A percentile compares a stretch with the other conserved stretches of the same genome.
phyloP scores from a whole-genome alignment of 495 filamentous ascomycete species.

The Aspergillus egyptiacus region DNA sequence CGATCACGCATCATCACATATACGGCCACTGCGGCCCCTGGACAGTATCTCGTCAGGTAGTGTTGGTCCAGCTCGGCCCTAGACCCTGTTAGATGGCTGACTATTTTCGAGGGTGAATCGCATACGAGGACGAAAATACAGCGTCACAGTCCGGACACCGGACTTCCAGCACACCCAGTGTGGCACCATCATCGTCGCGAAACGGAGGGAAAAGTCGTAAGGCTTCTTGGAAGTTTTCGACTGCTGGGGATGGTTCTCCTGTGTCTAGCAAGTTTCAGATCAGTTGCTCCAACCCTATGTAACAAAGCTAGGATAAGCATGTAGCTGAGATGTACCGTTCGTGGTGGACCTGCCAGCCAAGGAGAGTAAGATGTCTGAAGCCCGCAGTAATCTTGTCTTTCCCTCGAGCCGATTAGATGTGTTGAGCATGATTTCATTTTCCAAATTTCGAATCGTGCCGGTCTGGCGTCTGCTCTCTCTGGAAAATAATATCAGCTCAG shows the following conservation, averaged over 20 bases:
- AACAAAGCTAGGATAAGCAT: no score
- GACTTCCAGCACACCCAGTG: slow-evolving; percentile 20
- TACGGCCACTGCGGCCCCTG: slow-evolving; percentile 24
- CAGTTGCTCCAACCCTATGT: no score
- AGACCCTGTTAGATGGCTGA: not conserved
- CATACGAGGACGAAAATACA: slow-evolving; percentile 24
- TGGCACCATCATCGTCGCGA: slow-evolving; percentile 23
- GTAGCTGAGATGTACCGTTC: no score
- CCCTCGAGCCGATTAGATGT: slow-evolving; percentile 13
- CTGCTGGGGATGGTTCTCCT: slow-evolving; percentile 10
- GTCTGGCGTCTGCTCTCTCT: no score
- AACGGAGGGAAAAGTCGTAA: slow-evolving; percentile 25
- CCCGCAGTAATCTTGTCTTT: slow-evolving; percentile 18
- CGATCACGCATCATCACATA: slow-evolving; percentile 32
- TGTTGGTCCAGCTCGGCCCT: slow-evolving; percentile 27
- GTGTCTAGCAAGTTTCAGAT: no score
- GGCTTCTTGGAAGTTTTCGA: slow-evolving; percentile 26
- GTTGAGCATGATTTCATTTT: slow-evolving; percentile 16
- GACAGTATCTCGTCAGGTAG: slow-evolving; percentile 26
- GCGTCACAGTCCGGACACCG: slow-evolving; percentile 29
- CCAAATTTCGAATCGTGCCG: slow-evolving; percentile 14
- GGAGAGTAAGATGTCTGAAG: slow-evolving; percentile 22
- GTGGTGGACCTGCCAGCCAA: slow-evolving; percentile 17
- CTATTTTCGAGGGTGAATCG: not conserved
- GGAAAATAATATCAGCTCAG: no score